Base-by-base conservation (phyloP, 805 yeast species). In the Blastobotrys americana region DNA sequence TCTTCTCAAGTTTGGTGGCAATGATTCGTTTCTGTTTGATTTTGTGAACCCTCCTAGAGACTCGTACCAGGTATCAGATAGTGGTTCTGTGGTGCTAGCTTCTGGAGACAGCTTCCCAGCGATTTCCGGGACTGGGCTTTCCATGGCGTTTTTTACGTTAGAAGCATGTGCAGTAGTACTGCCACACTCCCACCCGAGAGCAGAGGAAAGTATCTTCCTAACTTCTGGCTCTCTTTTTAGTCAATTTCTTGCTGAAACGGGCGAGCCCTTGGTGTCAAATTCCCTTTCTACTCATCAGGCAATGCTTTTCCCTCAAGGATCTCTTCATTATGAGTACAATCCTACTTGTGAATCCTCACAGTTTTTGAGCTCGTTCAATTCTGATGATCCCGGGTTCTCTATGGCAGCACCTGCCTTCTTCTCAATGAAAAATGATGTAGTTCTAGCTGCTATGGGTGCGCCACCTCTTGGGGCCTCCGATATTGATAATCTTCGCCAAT, bases 301-400 rank as follows among this genome's bases (percentile, higher is more conserved):
- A 8, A 51, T 51, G 5, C 31, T 51, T 9, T 53, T 51, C 44
- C 56, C 56, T 5, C 43, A 45, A 34, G 55, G 55, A 6, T 43
- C 56, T 5, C 17, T 53, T 15, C 56, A 49, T 28, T 49, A 36
- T 43, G 53, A 44, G 38, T 41, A 37, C 42, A 53, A 53, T 41
- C 56, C 56, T 6, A 49, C 52, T 21, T 53, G 56, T 27, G 38
- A 25, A 16, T 37, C 43, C 16, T 51, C 55, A 13, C 16, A 46
- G 4, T 49, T 44, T 34, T 21, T 49, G 15, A 33, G 43, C 17
- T 17, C 54, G 4, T 53, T 48, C 37, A 49, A 43, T 34, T 42
- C 49, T 15, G 55, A 49, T 28, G 56, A 53, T 37, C 56, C 56
- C 8, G 56, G 56, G n/a, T 18, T 46, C 20, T 33, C 47, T 9